phyloP scores from a whole-genome alignment of 805 yeast genomes.

The Candida multigemmis region DNA sequence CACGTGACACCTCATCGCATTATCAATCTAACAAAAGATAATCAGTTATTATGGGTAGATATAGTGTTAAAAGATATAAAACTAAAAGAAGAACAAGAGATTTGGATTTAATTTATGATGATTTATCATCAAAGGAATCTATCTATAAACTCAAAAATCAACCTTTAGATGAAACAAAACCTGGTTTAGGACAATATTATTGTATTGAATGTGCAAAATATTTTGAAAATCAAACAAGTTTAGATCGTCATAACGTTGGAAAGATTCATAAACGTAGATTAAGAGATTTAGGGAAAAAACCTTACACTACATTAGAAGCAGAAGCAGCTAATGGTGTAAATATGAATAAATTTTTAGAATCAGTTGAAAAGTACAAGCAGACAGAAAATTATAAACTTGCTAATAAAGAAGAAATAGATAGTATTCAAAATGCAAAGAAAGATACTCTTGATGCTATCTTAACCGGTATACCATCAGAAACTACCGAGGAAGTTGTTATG shows the following conservation, averaged over 20 bases:
- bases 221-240: constrained; percentile 68
- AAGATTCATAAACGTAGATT: constrained; percentile 85
- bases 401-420: constrained; percentile 36
- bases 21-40: too few species aligned
- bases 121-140: constrained; percentile 56
- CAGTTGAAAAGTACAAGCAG: constrained; percentile 54
- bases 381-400: constrained; percentile 25
- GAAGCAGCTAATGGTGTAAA: constrained; percentile 86
- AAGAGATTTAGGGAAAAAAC: constrained; percentile 63
- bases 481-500: constrained; percentile 10
- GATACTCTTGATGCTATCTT: constrained; percentile 29
- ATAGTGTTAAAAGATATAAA: constrained; percentile 78
- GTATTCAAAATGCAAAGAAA: constrained; percentile 23
- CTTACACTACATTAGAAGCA: constrained; percentile 82
- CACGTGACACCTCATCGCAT: constrained; percentile 7
- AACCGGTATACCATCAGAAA: constrained; percentile 17
- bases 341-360: constrained; percentile 53
- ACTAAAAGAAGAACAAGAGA: constrained; percentile 84
- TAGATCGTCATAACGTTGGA: constrained; percentile 62
- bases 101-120: constrained; percentile 73
- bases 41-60: constrained; percentile 61
- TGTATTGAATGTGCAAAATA: constrained; percentile 93
- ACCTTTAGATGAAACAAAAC: constrained; percentile 78
- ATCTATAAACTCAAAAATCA: constrained; percentile 66
- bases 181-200: constrained; percentile 92